phyloP scores from a whole-genome alignment of 140 eudicot genomes.

The Artemisia princeps region DNA sequence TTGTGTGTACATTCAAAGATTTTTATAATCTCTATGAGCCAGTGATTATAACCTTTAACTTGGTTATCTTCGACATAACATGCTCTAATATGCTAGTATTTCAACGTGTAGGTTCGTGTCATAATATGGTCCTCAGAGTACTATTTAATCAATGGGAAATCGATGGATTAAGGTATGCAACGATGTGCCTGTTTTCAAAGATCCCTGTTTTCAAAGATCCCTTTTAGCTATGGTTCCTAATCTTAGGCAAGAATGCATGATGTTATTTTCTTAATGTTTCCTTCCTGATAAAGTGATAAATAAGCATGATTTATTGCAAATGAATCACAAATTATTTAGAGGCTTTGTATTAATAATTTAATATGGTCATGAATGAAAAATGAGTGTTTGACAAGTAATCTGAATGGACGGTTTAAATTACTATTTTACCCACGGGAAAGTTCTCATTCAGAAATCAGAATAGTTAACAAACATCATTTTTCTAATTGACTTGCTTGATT shows the following conservation, averaged over 20 bases:
- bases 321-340: too few relatives aligned
- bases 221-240: too few relatives aligned
- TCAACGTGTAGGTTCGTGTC: background rate
- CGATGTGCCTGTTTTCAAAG: background rate
- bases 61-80: background rate
- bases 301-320: too few relatives aligned
- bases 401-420: too few relatives aligned
- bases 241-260: too few relatives aligned
- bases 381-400: background rate
- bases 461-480: background rate
- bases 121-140: background rate
- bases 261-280: too few relatives aligned
- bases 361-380: background rate
- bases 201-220: background rate
- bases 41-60: background rate
- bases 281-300: too few relatives aligned
- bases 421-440: too few relatives aligned
- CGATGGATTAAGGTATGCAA: constrained; percentile 9
- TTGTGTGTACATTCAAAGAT: too few relatives aligned
- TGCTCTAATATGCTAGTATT: background rate
- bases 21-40: too few relatives aligned
- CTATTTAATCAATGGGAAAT: constrained; percentile 6
- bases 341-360: too few relatives aligned
- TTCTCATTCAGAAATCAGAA: background rate
- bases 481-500: too few relatives aligned